Evolutionary conservation across 805 yeast species (phyloP).

Genomic region (Lipomyces lipofer): DNA sequence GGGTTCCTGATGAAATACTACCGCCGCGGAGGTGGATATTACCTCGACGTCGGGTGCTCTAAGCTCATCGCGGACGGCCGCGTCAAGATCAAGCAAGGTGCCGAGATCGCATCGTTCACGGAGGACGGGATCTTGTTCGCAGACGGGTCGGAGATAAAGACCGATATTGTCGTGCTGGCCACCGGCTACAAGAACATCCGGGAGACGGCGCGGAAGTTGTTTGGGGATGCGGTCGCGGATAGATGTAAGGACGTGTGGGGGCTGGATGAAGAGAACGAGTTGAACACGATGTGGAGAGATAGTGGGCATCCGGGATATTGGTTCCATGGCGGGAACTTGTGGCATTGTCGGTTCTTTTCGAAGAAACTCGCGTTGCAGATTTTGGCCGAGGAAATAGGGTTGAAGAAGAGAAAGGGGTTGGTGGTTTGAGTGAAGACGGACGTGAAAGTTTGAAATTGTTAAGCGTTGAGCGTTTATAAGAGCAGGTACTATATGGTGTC

Average conservation of each 20-base stretch:
- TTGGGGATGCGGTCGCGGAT: slow-evolving; percentile 44
- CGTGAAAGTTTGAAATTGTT: too few species aligned
- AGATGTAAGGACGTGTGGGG: slow-evolving; percentile 45
- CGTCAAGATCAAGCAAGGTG: slow-evolving; percentile 42
- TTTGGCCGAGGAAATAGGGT: slow-evolving; percentile 37
- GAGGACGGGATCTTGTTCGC: slow-evolving; percentile 43
- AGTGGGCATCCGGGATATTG: slow-evolving; percentile 47
- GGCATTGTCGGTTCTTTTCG: slow-evolving; percentile 44
- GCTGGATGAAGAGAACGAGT: slow-evolving; percentile 46
- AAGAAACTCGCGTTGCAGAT: slow-evolving; percentile 46
- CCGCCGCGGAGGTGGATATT: slow-evolving; percentile 49
- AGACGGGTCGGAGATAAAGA: slow-evolving; percentile 43
- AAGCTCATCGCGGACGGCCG: slow-evolving; percentile 44
- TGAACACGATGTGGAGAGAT: slow-evolving; percentile 43
- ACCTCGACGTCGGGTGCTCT: slow-evolving; percentile 49
- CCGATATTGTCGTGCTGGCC: slow-evolving; percentile 47
- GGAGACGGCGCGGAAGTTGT: slow-evolving; percentile 44
- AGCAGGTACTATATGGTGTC: too few species aligned
- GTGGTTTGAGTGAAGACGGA: too few species aligned
- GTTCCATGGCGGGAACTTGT: slow-evolving; percentile 48
- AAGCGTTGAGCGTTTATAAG: too few species aligned
- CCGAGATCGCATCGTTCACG: slow-evolving; percentile 39
- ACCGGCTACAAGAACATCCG: slow-evolving; percentile 48
- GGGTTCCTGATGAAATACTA: slow-evolving; percentile 45
- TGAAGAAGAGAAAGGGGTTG: slow-evolving; percentile 12